phyloP scores from a whole-genome alignment of 352 stramenopile species.

The Blastocystis hominis region DNA sequence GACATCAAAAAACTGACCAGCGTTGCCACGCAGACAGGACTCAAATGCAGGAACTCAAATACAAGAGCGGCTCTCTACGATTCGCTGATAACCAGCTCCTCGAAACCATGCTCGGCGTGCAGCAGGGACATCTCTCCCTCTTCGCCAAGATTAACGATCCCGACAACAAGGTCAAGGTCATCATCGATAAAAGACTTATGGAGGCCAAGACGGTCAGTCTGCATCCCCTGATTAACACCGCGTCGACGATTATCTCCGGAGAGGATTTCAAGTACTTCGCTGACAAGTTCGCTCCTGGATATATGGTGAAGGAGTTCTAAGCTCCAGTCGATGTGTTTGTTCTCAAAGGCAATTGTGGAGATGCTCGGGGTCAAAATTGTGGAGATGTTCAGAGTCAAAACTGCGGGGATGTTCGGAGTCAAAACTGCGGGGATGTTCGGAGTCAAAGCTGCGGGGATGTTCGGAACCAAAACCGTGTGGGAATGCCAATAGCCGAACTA shows the following conservation, averaged over 20 bases:
- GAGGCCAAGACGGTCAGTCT: slow-evolving; percentile 25
- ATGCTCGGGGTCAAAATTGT: background rate
- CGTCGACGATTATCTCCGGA: slow-evolving; percentile 20
- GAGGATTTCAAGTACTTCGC: slow-evolving; percentile 30
- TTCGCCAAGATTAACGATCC: slow-evolving; percentile 44
- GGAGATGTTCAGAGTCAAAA: too few species aligned
- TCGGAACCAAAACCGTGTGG: too few species aligned
- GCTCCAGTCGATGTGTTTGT: background rate
- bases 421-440: too few species aligned
- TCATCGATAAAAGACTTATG: slow-evolving; percentile 55
- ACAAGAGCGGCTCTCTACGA: slow-evolving; percentile 55
- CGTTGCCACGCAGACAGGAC: background rate
- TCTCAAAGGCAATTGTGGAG: background rate
- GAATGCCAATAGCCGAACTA: too few species aligned
- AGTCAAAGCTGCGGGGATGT: too few species aligned
- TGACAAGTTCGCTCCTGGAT: slow-evolving; percentile 7
- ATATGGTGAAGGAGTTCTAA: slow-evolving; percentile 52
- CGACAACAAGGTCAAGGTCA: slow-evolving; percentile 47
- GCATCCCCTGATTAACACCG: slow-evolving; percentile 52
- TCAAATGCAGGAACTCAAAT: slow-evolving; percentile 33
- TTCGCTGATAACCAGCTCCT: slow-evolving; percentile 38
- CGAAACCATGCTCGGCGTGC: slow-evolving; percentile 1
- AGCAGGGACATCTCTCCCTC: slow-evolving; percentile 51
- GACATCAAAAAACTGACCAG: slow-evolving; percentile 57
- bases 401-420: too few species aligned